Base-by-base conservation (phyloP, 768 basidiomycete genomes). In the Phylloporus sp. region DNA sequence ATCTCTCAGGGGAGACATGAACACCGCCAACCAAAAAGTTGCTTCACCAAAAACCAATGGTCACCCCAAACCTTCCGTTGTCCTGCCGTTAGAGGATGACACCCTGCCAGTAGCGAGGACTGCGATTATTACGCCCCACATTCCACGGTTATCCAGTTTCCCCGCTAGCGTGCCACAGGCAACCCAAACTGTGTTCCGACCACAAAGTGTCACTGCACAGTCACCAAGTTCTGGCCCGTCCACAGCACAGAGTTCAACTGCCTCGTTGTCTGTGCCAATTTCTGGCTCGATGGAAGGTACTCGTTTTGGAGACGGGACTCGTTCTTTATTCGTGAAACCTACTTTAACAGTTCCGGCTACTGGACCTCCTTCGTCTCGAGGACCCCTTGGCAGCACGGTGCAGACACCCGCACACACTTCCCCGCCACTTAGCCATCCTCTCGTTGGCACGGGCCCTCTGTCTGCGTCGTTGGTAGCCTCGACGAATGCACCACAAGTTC, bases 241-340 rank as follows among this genome's bases (percentile, higher is more conserved):
- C 8, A 61, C 69, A 6, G 54, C 59, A 22, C 53, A 51, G 11
- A 55, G 31, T 15, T 22, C 55, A 13, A 47, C 27, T 11, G 35
- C 48, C n/a, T 55, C 64, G 18, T 53, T 64, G 14, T 56, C 62
- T 9, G 63, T 67, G 3, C 63, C 69, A 13, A 52, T 54, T 17
- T 62, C 72, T 47, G 76, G 69, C 11, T 77, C 82, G 6, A 80
- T 79, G 11, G 74, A 82, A 15, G 79, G 81, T 38, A 82, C 82
- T 22, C 79, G 79, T 8, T 77, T 86, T 44, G 75, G 77, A 20
- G 86, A 90, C 58, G 86, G 86, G 27, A 81, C 87, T 8, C 80
- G 81, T 64, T 90, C 89, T 8, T 87, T 88, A 86, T 86, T 87
- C 53, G 73, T 88, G 53, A 77, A 79, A 44, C 64, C 79, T 18